These are phyloP conservation scores for Populus ilicifolia DNA, from an alignment of 345 rosid genomes.

Conservation along the genomic window DNA sequence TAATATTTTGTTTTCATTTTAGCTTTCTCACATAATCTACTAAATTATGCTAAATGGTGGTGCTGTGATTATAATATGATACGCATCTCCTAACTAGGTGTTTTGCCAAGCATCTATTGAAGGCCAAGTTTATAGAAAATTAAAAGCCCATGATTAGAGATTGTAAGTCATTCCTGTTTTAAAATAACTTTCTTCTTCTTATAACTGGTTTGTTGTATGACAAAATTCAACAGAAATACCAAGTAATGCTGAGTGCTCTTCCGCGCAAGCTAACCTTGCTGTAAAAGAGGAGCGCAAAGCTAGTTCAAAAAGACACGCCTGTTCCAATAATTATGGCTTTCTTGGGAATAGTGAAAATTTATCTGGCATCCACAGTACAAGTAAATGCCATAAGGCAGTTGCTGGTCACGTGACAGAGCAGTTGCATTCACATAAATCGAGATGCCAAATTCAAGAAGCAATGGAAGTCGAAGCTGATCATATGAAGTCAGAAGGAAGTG, in stretches of 20 bases:
- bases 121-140: not conserved
- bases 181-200: not conserved
- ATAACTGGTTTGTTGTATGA: constrained; percentile 20
- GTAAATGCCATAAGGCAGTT: constrained; percentile 2
- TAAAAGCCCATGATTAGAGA: not conserved
- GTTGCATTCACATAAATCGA: constrained; percentile 18
- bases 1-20: not conserved
- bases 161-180: not conserved
- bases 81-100: not conserved
- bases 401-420: constrained; percentile 19
- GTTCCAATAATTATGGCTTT: not conserved
- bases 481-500: constrained; percentile 33
- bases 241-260: constrained; percentile 9
- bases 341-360: not conserved
- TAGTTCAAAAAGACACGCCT: constrained; percentile 4
- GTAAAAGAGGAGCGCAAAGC: constrained; percentile 3
- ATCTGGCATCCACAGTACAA: constrained; percentile 8
- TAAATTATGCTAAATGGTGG: too few species aligned
- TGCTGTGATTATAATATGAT: too few species aligned
- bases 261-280: not conserved
- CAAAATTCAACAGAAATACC: constrained; percentile 7
- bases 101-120: not conserved
- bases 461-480: constrained; percentile 15
- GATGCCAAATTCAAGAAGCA: constrained; percentile 26
- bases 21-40: not conserved